A percentile compares a stretch with the other conserved stretches of the same genome.
Evolutionary conservation across 202 grass and related monocot genomes (phyloP).

Genomic region (Setaria viridis): DNA sequence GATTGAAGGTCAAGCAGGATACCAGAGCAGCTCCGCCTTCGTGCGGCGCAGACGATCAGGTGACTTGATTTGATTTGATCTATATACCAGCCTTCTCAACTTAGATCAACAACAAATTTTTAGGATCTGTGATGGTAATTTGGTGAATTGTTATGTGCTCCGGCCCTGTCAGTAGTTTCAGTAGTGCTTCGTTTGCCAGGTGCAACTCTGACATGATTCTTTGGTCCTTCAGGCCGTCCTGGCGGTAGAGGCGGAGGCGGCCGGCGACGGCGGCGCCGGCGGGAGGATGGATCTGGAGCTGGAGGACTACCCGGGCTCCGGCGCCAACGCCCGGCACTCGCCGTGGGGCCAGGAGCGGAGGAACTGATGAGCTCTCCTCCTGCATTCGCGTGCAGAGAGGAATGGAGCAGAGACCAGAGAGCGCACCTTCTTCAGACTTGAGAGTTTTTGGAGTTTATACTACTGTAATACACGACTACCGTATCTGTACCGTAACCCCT

Average conservation of each 20-base stretch:
- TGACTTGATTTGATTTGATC: neutral
- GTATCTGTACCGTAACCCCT: neutral
- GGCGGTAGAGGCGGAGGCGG: neutral
- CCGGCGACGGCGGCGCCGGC: neutral
- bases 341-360: conserved; percentile 53
- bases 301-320: conserved; percentile 76
- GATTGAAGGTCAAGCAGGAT: neutral
- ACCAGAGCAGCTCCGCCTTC: neutral
- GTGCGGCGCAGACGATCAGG: conserved; percentile 19
- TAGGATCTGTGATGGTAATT: neutral
- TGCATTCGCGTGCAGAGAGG: neutral
- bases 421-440: neutral
- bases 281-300: conserved; percentile 48
- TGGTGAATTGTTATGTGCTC: neutral
- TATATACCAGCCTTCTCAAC: neutral
- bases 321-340: conserved; percentile 73
- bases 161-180: neutral
- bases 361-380: conserved; percentile 5
- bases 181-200: neutral
- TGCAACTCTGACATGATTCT: neutral
- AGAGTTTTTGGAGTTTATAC: neutral
- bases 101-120: neutral
- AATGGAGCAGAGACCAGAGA: neutral
- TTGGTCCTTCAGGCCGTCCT: neutral
- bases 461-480: neutral